These are phyloP conservation scores for Brassica napus DNA, from an alignment of 345 rosid species.

Conservation along the genomic window DNA sequence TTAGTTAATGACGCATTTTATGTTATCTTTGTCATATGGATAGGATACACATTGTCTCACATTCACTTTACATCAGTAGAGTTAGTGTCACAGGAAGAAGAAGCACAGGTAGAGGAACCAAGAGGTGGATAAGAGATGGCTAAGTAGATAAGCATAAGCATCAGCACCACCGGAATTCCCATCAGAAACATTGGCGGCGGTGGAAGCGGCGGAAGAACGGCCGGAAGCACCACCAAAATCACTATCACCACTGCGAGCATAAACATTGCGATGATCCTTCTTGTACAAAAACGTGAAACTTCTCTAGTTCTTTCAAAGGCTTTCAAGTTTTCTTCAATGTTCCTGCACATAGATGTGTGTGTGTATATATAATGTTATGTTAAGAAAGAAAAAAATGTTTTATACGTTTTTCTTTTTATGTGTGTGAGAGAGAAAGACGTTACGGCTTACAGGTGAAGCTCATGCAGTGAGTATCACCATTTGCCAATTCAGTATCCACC, in stretches of 20 bases:
- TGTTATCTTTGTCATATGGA: neutral
- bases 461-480: conserved; percentile 37
- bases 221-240: conserved; percentile 32
- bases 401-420: conserved; percentile 21
- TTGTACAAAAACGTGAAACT: neutral
- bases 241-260: conserved; percentile 13
- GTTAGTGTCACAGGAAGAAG: conserved; percentile 10
- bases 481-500: conserved; percentile 21
- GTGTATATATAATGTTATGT: neutral
- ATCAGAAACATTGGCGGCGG: conserved; percentile 39
- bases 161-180: conserved; percentile 37
- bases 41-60: conserved; percentile 8
- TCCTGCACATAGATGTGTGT: neutral
- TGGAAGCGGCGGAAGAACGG: conserved; percentile 35
- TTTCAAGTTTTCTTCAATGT: neutral
- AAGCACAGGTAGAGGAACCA: conserved; percentile 6
- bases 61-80: conserved; percentile 20
- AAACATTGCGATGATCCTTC: conserved; percentile 17
- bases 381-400: neutral
- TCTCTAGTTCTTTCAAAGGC: neutral
- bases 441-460: conserved; percentile 43
- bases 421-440: conserved; percentile 41
- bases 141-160: conserved; percentile 36
- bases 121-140: conserved; percentile 33
- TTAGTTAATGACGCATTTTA: conserved; percentile 4